These are phyloP conservation scores for Boletus subcaerulescens DNA, from an alignment of 768 basidiomycete genomes.

Conservation along the genomic window DNA sequence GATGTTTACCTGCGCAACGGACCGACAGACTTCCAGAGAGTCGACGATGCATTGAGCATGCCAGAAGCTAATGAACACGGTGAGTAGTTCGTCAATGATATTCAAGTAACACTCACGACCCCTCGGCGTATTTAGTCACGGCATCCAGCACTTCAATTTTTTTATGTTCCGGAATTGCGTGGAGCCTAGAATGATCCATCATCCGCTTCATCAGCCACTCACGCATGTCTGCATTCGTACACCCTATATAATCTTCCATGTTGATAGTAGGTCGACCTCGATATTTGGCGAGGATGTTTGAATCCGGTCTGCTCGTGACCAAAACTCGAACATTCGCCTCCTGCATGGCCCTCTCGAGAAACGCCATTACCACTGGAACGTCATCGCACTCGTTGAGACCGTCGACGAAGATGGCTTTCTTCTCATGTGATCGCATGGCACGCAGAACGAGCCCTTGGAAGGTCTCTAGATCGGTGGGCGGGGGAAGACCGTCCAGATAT, in stretches of 20 bases:
- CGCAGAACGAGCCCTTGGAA: conserved; percentile 19
- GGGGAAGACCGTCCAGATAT: conserved; percentile 15
- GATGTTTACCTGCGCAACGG: conserved; percentile 21
- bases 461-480: conserved; percentile 12
- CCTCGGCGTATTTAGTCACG: conserved; percentile 7
- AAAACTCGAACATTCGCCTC: conserved; percentile 25
- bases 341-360: conserved; percentile 22
- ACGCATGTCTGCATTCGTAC: conserved; percentile 21
- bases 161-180: conserved; percentile 20
- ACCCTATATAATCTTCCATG: conserved; percentile 22
- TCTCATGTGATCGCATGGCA: conserved; percentile 23
- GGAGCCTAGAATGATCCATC: conserved; percentile 22
- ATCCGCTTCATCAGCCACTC: conserved; percentile 26
- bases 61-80: conserved; percentile 21
- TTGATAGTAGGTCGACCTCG: conserved; percentile 17
- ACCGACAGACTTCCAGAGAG: conserved; percentile 26
- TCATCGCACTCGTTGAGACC: conserved; percentile 29
- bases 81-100: not conserved
- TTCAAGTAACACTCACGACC: conserved; percentile 16
- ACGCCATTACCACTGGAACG: conserved; percentile 14
- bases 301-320: conserved; percentile 23
- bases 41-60: conserved; percentile 28
- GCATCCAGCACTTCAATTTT: conserved; percentile 21
- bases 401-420: conserved; percentile 22
- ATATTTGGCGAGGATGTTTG: conserved; percentile 17